Conservation (phyloP, 2,329 filamentous ascomycete species). For the Epichloe brachyelytri region DNA sequence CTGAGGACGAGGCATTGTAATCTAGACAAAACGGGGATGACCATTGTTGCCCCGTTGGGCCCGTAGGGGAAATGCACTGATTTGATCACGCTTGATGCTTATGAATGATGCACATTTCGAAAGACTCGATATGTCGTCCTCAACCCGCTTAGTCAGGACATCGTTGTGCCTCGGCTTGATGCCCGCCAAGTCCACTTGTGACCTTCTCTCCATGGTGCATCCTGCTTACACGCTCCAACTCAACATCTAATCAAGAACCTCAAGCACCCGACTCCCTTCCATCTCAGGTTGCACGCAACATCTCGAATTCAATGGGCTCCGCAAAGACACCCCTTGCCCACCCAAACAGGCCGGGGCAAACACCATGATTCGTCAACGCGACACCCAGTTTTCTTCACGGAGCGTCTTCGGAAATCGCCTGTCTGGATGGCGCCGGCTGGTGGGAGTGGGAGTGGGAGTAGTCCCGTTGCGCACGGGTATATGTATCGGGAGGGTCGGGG, state of each 20-base stretch:
- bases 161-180: too few relatives aligned
- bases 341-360: constrained; percentile 14
- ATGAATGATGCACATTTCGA: not conserved
- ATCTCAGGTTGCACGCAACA: too few relatives aligned
- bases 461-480: constrained; percentile 47
- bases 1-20: not conserved
- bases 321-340: not conserved
- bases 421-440: constrained; percentile 16
- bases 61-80: too few relatives aligned
- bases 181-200: too few relatives aligned
- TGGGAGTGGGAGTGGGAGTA: constrained; percentile 13
- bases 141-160: too few relatives aligned
- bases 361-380: constrained; percentile 42
- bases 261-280: too few relatives aligned
- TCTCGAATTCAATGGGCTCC: not conserved
- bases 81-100: not conserved
- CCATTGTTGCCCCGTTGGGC: too few relatives aligned
- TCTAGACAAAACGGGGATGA: not conserved
- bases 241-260: too few relatives aligned
- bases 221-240: too few relatives aligned
- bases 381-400: constrained; percentile 68
- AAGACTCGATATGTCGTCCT: too few relatives aligned
- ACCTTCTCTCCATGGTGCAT: too few relatives aligned
- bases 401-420: constrained; percentile 43
- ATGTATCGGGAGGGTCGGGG: constrained; percentile 34